Conservation (phyloP, 2,329 filamentous ascomycete genomes). For the Aspergillus clavatus region DNA sequence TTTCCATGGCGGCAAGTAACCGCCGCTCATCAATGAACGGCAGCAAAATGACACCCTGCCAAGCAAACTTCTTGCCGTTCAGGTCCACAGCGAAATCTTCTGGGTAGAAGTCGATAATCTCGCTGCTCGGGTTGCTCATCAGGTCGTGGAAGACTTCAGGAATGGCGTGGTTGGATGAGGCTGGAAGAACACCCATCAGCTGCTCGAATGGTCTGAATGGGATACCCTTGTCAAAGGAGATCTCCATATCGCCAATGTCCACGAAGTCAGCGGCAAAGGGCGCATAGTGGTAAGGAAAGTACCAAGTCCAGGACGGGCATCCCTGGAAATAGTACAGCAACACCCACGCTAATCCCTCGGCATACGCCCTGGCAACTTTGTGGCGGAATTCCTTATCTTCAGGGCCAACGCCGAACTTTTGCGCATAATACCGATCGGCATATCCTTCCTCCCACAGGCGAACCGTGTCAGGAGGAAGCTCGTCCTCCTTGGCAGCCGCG, state of each 20-base stretch:
- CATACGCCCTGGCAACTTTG: slow-evolving; percentile 84
- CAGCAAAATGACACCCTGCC: slow-evolving; percentile 90
- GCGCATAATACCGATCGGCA: slow-evolving; percentile 90
- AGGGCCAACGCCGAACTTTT: slow-evolving; percentile 84
- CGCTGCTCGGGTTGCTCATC: slow-evolving; percentile 82
- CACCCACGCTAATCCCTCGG: slow-evolving; percentile 93
- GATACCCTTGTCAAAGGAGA: slow-evolving; percentile 76
- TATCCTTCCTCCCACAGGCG: slow-evolving; percentile 95
- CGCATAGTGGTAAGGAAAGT: slow-evolving; percentile 97
- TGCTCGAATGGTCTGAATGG: slow-evolving; percentile 94
- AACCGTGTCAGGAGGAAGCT: slow-evolving; percentile 71
- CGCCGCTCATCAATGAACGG: slow-evolving; percentile 95
- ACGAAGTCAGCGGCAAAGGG: slow-evolving; percentile 95
- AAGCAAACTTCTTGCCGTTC: slow-evolving; percentile 97
- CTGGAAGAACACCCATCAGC: slow-evolving; percentile 94
- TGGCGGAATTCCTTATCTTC: slow-evolving; percentile 81
- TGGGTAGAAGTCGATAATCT: slow-evolving; percentile 97
- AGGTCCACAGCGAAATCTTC: slow-evolving; percentile 89
- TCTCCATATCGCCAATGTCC: slow-evolving; percentile 70
- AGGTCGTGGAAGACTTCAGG: slow-evolving; percentile 82
- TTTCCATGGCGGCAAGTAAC: slow-evolving; percentile 73
- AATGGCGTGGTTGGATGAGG: slow-evolving; percentile 85
- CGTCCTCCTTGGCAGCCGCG: slow-evolving; percentile 52
- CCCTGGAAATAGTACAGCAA: slow-evolving; percentile 96
- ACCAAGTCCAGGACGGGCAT: slow-evolving; percentile 98